phyloP scores from a whole-genome alignment of 345 rosid species.

The Citrus reticulata region DNA sequence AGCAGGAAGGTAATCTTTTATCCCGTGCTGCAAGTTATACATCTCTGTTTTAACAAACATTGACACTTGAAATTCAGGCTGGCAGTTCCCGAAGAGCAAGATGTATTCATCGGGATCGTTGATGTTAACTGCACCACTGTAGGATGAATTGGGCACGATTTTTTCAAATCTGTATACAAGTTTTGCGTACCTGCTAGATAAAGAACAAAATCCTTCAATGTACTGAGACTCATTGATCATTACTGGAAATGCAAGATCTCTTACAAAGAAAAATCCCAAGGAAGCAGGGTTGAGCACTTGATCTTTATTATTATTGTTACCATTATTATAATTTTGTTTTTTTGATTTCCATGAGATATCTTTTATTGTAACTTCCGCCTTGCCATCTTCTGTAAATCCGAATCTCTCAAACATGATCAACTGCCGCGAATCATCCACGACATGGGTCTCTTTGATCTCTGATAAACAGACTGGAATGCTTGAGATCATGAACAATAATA shows the following conservation, averaged over 20 bases:
- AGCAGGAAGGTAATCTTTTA: slow-evolving; percentile 46
- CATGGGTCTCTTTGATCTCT: slow-evolving; percentile 39
- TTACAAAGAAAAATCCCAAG: slow-evolving; percentile 42
- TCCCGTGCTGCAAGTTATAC: slow-evolving; percentile 33
- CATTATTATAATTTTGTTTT: neutral
- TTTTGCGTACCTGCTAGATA: slow-evolving; percentile 34
- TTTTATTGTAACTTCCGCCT: slow-evolving; percentile 22
- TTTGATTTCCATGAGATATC: slow-evolving; percentile 30
- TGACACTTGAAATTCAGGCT: slow-evolving; percentile 38
- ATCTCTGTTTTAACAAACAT: slow-evolving; percentile 54
- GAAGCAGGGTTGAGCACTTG: slow-evolving; percentile 25
- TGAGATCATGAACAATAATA: slow-evolving; percentile 15
- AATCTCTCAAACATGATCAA: slow-evolving; percentile 48
- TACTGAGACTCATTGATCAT: slow-evolving; percentile 25
- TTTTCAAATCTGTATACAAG: slow-evolving; percentile 28
- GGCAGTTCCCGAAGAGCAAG: slow-evolving; percentile 46
- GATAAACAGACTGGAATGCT: slow-evolving; percentile 25
- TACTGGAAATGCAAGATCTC: slow-evolving; percentile 14
- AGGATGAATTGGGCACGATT: slow-evolving; percentile 18
- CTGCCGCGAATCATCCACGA: slow-evolving; percentile 32
- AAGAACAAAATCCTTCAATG: slow-evolving; percentile 19
- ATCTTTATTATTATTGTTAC: neutral
- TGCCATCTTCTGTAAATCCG: slow-evolving; percentile 38
- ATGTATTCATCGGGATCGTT: slow-evolving; percentile 35
- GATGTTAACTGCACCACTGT: slow-evolving; percentile 18